Conservation (phyloP, 805 yeast species). For the Starmera dryadoides region DNA sequence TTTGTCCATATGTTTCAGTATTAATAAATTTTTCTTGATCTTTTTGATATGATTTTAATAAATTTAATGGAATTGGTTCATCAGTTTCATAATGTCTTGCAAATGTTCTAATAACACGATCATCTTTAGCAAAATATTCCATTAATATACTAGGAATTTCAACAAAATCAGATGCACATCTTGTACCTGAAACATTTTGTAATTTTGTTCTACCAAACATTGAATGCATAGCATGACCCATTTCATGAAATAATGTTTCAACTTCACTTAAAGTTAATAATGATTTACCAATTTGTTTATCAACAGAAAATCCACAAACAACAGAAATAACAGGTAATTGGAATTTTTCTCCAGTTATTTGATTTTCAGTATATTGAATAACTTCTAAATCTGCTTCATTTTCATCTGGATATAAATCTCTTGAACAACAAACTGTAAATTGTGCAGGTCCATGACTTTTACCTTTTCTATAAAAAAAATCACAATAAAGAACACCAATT, state of each 20-base stretch:
- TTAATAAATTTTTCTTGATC: slow-evolving; percentile 48
- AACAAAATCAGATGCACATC: slow-evolving; percentile 94
- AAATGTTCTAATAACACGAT: slow-evolving; percentile 62
- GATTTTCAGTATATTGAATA: slow-evolving; percentile 27
- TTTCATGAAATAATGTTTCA: slow-evolving; percentile 93
- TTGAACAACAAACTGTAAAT: slow-evolving; percentile 91
- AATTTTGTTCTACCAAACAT: slow-evolving; percentile 88
- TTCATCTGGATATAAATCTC: slow-evolving; percentile 60
- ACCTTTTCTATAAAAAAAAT: slow-evolving; percentile 70
- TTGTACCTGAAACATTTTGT: slow-evolving; percentile 90
- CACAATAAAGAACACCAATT: slow-evolving; percentile 82
- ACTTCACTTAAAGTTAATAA: slow-evolving; percentile 69
- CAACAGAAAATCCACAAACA: slow-evolving; percentile 68
- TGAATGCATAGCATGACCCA: slow-evolving; percentile 99
- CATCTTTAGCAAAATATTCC: slow-evolving; percentile 87
- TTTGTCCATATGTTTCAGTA: slow-evolving; percentile 79
- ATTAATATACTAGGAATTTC: slow-evolving; percentile 94
- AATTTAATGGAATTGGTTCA: slow-evolving; percentile 43
- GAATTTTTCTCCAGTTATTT: slow-evolving; percentile 35
- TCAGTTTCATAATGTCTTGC: slow-evolving; percentile 65
- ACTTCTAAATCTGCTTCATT: slow-evolving; percentile 27
- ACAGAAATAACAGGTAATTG: slow-evolving; percentile 89
- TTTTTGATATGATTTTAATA: slow-evolving; percentile 43
- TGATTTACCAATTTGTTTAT: slow-evolving; percentile 39
- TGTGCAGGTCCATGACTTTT: slow-evolving; percentile 88